Evolutionary conservation across 2,329 filamentous ascomycete genomes (phyloP).

Genomic region (Curvularia hawaiiensis): DNA sequence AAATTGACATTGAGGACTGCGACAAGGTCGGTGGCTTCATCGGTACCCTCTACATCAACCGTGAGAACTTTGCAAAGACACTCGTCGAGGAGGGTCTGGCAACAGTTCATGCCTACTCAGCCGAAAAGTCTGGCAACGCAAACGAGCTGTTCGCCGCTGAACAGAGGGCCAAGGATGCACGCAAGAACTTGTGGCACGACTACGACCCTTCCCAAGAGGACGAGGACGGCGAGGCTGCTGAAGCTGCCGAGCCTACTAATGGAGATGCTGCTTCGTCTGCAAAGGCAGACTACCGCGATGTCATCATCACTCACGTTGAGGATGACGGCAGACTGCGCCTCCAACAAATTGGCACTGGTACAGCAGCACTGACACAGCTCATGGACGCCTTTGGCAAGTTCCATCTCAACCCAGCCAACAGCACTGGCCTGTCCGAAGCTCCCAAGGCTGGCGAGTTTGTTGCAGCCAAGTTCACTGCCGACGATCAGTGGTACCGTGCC

Average conservation of each 20-base stretch:
- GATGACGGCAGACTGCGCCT: constrained; percentile 82
- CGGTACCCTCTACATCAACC: constrained; percentile 88
- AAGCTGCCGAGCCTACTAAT: constrained; percentile 54
- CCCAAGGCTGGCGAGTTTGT: constrained; percentile 93
- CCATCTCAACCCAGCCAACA: constrained; percentile 84
- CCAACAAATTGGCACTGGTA: constrained; percentile 87
- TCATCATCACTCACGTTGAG: constrained; percentile 90
- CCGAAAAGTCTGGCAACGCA: constrained; percentile 91
- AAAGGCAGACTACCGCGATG: constrained; percentile 91
- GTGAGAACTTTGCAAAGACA: constrained; percentile 92
- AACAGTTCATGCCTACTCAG: constrained; percentile 90
- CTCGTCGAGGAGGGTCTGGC: constrained; percentile 94
- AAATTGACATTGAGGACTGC: constrained; percentile 91
- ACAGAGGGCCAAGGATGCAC: constrained; percentile 83
- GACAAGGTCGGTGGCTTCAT: constrained; percentile 99
- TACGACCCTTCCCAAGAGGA: constrained; percentile 95
- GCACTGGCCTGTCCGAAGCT: constrained; percentile 70
- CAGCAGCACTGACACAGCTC: constrained; percentile 80
- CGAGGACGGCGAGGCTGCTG: constrained; percentile 59
- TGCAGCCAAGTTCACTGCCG: constrained; percentile 85
- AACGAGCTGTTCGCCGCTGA: constrained; percentile 87
- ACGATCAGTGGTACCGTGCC: constrained; percentile 94
- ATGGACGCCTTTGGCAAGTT: constrained; percentile 93
- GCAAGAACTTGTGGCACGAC: constrained; percentile 89
- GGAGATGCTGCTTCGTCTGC: constrained; percentile 62